Evolutionary conservation across 164 flowering plant species (phyloP), one percentile per base, ranked within the genome.

Genomic region (Vitis rupestris): DNA sequence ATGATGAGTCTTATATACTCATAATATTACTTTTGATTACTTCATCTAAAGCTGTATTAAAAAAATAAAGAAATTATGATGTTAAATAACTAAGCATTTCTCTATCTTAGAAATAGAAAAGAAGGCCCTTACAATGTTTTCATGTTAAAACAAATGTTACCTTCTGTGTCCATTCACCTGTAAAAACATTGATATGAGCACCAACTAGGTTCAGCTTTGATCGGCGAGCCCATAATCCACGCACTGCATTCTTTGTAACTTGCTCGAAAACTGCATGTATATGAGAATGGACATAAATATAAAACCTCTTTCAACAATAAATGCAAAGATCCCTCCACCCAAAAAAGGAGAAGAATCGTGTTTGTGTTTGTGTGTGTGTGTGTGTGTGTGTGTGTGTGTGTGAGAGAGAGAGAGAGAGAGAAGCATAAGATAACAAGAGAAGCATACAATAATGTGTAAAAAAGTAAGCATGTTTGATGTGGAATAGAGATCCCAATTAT

Each of bases 151-250:
- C 16, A 13, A 48, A 65, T 61, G 65, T 67, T 83, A 96, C 99
- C 98, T 93, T 96, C 59, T 96, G 99, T 58, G 99, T 96, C 99
- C 99, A 93, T 90, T 93, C 99, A 74, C 99, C 99, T 48, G 98
- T 88, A 72, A 96, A 96, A 65, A 96, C 95, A 82, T 96, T 92
- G 65, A 96, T 93, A 79, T 93, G 99, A 69, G 99, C 99, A 72
- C 99, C 99, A 79, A 96, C 97, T 73, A 96, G 82, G 75, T 91
- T 88, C 50, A 93, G 81, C 70, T 78, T 89, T 67, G 99, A 96
- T 57, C 99, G 89, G 15, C 98, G 89, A 9, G 97, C 95, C 99
- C 99, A 96, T 68, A 96, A 73, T 67, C 97, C 99, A 71, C 74
- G 92, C 19, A 96, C 99, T 58, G 98, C 97, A 83, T 96, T 96